Evolutionary conservation across 441 rosid genomes (phyloP).

Genomic region (Pelargonium australe): DNA sequence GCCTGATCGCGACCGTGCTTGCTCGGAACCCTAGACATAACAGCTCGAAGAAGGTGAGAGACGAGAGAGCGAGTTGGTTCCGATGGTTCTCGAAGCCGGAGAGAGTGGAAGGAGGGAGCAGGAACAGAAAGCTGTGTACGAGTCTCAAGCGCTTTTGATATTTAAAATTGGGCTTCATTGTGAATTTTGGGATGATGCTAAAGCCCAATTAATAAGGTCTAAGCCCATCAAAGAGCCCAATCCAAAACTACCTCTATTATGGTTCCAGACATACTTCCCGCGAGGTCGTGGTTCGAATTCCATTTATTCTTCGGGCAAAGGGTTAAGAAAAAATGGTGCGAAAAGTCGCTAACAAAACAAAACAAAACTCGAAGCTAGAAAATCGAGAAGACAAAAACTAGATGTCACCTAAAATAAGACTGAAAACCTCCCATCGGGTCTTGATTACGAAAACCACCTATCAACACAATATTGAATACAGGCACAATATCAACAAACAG

Average conservation of each 20-base stretch:
- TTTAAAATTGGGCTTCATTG: background rate
- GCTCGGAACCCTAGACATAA: conserved; percentile 37
- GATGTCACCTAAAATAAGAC: background rate
- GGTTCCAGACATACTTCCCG: no score
- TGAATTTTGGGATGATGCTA: background rate
- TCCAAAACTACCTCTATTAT: background rate
- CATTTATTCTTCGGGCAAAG: no score
- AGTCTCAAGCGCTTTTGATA: background rate
- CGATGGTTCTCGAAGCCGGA: conserved; percentile 26
- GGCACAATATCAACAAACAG: no score
- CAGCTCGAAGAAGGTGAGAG: background rate
- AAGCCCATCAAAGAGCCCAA: background rate
- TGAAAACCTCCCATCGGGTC: no score
- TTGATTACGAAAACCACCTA: no score
- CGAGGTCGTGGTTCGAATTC: no score
- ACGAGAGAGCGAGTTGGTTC: conserved; percentile 1
- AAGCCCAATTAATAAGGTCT: background rate
- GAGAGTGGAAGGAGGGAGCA: background rate
- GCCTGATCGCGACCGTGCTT: conserved; percentile 66
- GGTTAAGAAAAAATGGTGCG: no score
- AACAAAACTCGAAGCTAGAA: no score
- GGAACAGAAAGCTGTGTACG: background rate
- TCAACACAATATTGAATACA: no score
- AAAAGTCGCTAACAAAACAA: no score
- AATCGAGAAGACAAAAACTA: no score